phyloP scores from a whole-genome alignment of 176 grass and related monocot species.

The Thalia dealbata region DNA sequence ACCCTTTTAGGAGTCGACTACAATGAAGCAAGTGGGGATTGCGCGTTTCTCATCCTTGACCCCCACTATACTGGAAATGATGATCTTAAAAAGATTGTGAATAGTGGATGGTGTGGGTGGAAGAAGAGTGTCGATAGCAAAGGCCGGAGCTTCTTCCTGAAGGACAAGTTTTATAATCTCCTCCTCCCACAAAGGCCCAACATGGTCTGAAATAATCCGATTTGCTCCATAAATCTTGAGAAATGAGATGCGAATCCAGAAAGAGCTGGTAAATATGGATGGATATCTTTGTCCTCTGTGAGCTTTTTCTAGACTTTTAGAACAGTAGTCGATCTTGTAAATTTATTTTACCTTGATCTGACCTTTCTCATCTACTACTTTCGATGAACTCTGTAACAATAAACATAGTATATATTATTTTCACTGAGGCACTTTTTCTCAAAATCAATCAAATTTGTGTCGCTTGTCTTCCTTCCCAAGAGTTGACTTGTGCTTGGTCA shows the following conservation, averaged over 20 bases:
- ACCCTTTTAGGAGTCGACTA: conserved; percentile 93
- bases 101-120: conserved; percentile 87
- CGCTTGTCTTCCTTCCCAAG: too few species aligned
- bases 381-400: too few species aligned
- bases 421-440: too few species aligned
- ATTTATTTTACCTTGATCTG: too few species aligned
- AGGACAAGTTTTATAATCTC: conserved; percentile 98
- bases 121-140: conserved; percentile 84
- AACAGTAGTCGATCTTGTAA: too few species aligned
- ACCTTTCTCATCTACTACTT: too few species aligned
- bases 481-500: too few species aligned
- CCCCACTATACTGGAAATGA: conserved; percentile 81
- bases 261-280: neutral
- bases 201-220: conserved; percentile 50
- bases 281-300: neutral
- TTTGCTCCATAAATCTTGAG: too few species aligned
- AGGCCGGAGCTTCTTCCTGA: conserved; percentile 79
- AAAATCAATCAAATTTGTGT: too few species aligned
- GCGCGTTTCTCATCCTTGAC: conserved; percentile 96
- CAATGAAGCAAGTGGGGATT: conserved; percentile 65
- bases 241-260: neutral
- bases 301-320: too few species aligned
- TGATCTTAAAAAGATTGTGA: conserved; percentile 79
- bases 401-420: too few species aligned
- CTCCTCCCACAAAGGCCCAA: conserved; percentile 91